Evolutionary conservation across 331 rosid genomes (phyloP).

Genomic region (Erythrophleum ivorense): DNA sequence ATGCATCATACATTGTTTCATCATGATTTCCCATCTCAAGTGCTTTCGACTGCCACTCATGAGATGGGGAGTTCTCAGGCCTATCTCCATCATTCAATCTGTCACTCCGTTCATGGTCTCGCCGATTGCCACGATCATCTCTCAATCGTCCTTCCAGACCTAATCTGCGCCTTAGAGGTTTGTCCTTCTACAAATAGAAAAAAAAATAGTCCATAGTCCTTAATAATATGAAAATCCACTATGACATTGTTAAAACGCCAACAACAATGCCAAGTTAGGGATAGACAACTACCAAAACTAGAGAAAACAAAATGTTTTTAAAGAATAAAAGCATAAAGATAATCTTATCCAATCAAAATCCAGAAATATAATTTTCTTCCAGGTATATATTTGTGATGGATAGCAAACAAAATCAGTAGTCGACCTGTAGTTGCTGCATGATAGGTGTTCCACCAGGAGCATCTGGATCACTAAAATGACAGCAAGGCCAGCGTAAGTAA

Average conservation of each 20-base stretch:
- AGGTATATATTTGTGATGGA: not conserved
- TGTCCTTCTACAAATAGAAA: conserved; percentile 67
- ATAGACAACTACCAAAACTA: conserved; percentile 11
- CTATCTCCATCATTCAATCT: conserved; percentile 74
- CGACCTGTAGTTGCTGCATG: conserved; percentile 95
- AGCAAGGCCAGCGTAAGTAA: conserved; percentile 42
- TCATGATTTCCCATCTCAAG: conserved; percentile 70
- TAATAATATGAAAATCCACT: not conserved
- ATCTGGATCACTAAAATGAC: conserved; percentile 68
- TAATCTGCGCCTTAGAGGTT: conserved; percentile 71
- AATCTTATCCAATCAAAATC: conserved; percentile 10
- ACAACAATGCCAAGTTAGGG: conserved; percentile 14
- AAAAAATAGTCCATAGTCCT: not conserved
- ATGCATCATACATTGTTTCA: conserved; percentile 85
- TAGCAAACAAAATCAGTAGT: conserved; percentile 21
- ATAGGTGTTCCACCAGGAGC: conserved; percentile 97
- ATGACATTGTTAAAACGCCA: not conserved
- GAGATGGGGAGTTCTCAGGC: conserved; percentile 65
- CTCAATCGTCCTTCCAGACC: conserved; percentile 75
- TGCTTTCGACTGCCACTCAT: conserved; percentile 48
- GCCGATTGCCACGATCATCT: conserved; percentile 86
- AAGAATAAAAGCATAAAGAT: conserved; percentile 12
- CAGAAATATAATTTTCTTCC: conserved; percentile 18
- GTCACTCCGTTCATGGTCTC: conserved; percentile 67
- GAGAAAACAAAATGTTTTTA: conserved; percentile 8